Evolutionary conservation across 1,284 basidiomycete genomes (phyloP).

Genomic region (Polyporus tsugae): DNA sequence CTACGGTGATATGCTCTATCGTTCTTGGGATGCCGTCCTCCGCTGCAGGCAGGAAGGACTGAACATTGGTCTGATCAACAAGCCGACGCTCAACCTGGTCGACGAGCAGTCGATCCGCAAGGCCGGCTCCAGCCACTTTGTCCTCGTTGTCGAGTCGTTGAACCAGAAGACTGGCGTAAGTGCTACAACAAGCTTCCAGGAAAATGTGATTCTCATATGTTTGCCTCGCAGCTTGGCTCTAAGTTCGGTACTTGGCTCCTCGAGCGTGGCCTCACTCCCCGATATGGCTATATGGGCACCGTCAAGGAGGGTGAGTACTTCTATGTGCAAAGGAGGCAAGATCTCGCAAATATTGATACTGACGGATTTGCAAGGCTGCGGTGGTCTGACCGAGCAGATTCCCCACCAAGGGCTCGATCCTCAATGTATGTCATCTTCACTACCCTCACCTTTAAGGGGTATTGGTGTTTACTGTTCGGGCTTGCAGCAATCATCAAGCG

Average conservation of each 20-base stretch:
- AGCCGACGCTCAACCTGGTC: conserved; percentile 82
- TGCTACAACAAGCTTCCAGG: conserved; percentile 3
- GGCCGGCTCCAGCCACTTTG: conserved; percentile 76
- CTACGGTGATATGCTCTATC: conserved; percentile 85
- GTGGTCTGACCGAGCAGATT: conserved; percentile 85
- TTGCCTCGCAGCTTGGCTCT: conserved; percentile 66
- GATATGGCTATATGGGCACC: conserved; percentile 83
- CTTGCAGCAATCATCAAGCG: conserved; percentile 68
- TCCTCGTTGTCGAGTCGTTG: conserved; percentile 85
- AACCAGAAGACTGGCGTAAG: conserved; percentile 87
- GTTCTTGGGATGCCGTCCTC: conserved; percentile 82
- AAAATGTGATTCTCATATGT: background rate
- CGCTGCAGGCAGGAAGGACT: conserved; percentile 73
- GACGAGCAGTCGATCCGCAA: conserved; percentile 80
- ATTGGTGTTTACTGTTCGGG: conserved; percentile 25
- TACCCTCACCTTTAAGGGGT: conserved; percentile 9
- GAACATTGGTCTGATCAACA: conserved; percentile 86
- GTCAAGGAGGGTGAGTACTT: conserved; percentile 66
- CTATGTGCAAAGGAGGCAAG: background rate
- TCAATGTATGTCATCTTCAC: conserved; percentile 57
- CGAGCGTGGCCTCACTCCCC: conserved; percentile 81
- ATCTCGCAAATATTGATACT: conserved; percentile 14
- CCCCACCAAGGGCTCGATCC: conserved; percentile 78
- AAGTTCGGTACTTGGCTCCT: conserved; percentile 87
- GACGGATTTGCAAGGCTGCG: conserved; percentile 56